Base-by-base conservation (phyloP, 495 filamentous ascomycete species). In the Umbilicaria muhlenbergii region DNA sequence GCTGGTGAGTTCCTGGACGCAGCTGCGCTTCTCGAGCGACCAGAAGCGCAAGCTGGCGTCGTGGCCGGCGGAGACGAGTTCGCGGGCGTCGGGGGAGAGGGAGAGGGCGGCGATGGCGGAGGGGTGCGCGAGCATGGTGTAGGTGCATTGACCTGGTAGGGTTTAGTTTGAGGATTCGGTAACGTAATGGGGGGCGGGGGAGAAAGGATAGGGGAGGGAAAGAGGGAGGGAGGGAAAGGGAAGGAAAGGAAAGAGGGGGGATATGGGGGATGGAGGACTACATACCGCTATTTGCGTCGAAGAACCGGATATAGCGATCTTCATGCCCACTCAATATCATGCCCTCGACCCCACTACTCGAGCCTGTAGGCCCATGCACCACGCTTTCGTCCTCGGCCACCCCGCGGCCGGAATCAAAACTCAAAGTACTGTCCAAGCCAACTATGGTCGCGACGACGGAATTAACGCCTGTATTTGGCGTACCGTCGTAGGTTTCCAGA, bases 261-360 rank as follows among this genome's bases (percentile, higher is more conserved):
- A 36, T n/a, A 40, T n/a, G n/a, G 12, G 32, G 39, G 15, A 52
- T 19, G 21, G 1, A 7, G 18, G 19, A 21, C 42, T 8, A 78
- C 86, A 60, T 77, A 96, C 91, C 91, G 63, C 84, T 94, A 56
- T 96, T 96, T 17, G 91, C 91, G 68, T 98, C 91, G 53, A 93
- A 98, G 69, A 98, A 92, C 49, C 91, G 70, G 49, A 98, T 87
- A 55, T 83, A 94, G 51, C 80, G 75, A 64, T 98, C 91, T 60
- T 98, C 91, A 57, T 96, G 87, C 50, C 91, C 91, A 39, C 79
- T 91, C 49, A 96, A 92, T 33, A 98, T 78, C 34, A 89, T 80
- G 6, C 91, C 92, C 52, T 94, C 86, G 2, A 94, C 77, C 17
- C 83, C 88, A 17, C 74, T 80, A 48, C 78, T 85, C 13, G 78